phyloP scores from a whole-genome alignment of 2,329 filamentous ascomycete genomes.

The Aspergillus sp. region DNA sequence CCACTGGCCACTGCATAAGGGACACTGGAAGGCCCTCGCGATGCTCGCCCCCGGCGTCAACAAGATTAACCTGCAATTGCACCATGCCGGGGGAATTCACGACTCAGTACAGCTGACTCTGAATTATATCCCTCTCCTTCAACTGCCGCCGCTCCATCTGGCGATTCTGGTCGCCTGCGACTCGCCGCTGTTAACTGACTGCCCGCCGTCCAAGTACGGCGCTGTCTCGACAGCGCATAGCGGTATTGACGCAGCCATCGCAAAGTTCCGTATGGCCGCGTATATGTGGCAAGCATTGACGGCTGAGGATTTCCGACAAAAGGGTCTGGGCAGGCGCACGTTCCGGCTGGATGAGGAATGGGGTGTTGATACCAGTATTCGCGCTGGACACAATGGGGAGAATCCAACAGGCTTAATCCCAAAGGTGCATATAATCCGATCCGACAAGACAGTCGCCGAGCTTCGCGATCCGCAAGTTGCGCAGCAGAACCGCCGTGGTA shows the following conservation, averaged over 20 bases:
- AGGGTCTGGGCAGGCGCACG: background rate
- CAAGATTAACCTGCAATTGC: background rate
- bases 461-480: background rate
- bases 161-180: background rate
- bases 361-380: background rate
- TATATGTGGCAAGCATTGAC: slow-evolving; percentile 1
- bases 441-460: background rate
- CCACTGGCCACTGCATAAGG: background rate
- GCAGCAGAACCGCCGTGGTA: background rate
- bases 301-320: background rate
- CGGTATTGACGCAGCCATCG: background rate
- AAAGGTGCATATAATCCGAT: background rate
- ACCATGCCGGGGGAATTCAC: background rate
- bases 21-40: background rate
- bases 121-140: background rate
- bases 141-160: background rate
- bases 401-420: background rate
- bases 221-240: background rate
- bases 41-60: background rate
- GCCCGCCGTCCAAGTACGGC: background rate
- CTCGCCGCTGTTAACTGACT: background rate
- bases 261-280: background rate
- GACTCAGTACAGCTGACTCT: background rate
- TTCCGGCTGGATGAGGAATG: slow-evolving; percentile 3
- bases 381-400: background rate